Evolutionary conservation across 1,139 yeast genomes (phyloP).

Genomic region (Sugiyamaella pinicola): DNA sequence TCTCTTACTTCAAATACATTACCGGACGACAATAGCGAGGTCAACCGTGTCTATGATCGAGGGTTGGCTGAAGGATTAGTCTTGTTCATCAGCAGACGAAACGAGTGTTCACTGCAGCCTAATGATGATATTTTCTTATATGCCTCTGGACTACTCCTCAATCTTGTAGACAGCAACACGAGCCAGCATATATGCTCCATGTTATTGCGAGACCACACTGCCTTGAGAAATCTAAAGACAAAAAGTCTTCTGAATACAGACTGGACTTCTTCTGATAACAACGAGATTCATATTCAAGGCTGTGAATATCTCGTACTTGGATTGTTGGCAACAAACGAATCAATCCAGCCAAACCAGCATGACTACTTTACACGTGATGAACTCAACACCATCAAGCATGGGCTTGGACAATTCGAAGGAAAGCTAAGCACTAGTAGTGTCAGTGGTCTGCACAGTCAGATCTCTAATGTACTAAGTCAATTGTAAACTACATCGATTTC

Average conservation of each 20-base stretch:
- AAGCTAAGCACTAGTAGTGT: constrained; percentile 24
- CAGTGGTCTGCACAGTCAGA: constrained; percentile 27
- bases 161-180: constrained; percentile 20
- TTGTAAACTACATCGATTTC: background rate
- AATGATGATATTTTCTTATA: constrained; percentile 23
- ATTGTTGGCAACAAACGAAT: constrained; percentile 20
- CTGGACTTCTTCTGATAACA: constrained; percentile 11
- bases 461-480: constrained; percentile 12
- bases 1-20: constrained; percentile 25
- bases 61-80: constrained; percentile 10
- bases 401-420: constrained; percentile 22
- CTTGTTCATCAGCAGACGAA: constrained; percentile 1
- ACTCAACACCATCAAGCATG: constrained; percentile 16
- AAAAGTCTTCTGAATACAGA: background rate
- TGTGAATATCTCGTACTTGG: constrained; percentile 30
- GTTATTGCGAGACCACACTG: background rate
- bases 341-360: background rate
- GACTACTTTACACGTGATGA: constrained; percentile 18
- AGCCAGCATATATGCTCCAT: background rate
- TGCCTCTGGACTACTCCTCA: constrained; percentile 30
- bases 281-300: constrained; percentile 27
- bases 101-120: background rate
- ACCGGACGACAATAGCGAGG: constrained; percentile 10
- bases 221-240: background rate
- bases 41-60: constrained; percentile 6